Evolutionary conservation across 306 rosid genomes (phyloP).

Genomic region (Cyamopsis tetragonoloba): DNA sequence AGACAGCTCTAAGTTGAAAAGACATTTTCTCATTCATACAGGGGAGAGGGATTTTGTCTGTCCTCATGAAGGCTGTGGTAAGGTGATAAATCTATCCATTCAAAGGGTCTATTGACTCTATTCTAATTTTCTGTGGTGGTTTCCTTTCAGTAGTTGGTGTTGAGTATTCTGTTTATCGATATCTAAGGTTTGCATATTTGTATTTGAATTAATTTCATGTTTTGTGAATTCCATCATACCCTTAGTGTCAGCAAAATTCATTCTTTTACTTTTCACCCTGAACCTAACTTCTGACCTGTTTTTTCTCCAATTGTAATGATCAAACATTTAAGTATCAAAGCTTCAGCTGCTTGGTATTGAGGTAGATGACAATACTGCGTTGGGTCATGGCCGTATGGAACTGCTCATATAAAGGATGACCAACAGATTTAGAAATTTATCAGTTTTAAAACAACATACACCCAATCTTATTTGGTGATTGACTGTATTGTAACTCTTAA

Average conservation of each 20-base stretch:
- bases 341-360: background rate
- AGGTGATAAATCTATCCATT: slow-evolving; percentile 61
- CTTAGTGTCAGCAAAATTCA: background rate
- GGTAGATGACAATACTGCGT: background rate
- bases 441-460: background rate
- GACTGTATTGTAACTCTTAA: background rate
- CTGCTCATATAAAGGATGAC: background rate
- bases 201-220: slow-evolving; percentile 5
- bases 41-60: slow-evolving; percentile 93
- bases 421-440: background rate
- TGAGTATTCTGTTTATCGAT: slow-evolving; percentile 10
- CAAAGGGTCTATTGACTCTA: background rate
- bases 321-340: background rate
- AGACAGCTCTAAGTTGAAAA: slow-evolving; percentile 96
- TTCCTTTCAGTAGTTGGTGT: background rate
- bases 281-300: background rate
- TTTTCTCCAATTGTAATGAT: background rate
- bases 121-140: background rate
- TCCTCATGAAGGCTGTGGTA: slow-evolving; percentile 98
- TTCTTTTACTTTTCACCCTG: slow-evolving; percentile 4
- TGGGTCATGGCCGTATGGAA: background rate
- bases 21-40: slow-evolving; percentile 91
- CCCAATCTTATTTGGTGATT: background rate
- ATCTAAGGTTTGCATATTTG: slow-evolving; percentile 7
- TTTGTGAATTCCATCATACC: background rate